Conservation (phyloP, 345 rosid genomes). For the Gossypium sturtianum region DNA sequence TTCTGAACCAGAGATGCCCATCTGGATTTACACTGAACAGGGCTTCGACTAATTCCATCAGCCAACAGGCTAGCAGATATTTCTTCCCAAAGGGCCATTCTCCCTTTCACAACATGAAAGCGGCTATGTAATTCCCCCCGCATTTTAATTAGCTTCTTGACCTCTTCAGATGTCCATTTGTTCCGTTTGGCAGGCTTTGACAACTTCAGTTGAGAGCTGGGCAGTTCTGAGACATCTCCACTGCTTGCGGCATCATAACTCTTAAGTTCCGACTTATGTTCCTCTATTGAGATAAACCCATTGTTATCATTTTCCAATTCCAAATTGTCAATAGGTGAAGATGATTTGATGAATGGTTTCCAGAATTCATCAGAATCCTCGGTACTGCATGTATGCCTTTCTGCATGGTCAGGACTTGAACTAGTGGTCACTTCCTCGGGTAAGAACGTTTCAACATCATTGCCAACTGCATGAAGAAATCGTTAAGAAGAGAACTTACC, state of each 20-base stretch:
- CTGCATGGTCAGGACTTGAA: slow-evolving; percentile 34
- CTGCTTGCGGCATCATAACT: slow-evolving; percentile 31
- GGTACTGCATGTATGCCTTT: slow-evolving; percentile 18
- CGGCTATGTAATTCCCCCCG: slow-evolving; percentile 63
- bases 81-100: slow-evolving; percentile 97
- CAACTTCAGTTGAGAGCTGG: slow-evolving; percentile 38
- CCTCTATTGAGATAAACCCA: slow-evolving; percentile 17
- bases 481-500: neutral
- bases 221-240: slow-evolving; percentile 32
- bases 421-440: slow-evolving; percentile 34
- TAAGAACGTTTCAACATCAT: slow-evolving; percentile 33
- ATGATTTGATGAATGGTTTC: slow-evolving; percentile 46
- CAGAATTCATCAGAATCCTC: slow-evolving; percentile 55
- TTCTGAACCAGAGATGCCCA: slow-evolving; percentile 87
- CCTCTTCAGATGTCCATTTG: slow-evolving; percentile 91
- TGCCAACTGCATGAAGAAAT: slow-evolving; percentile 33
- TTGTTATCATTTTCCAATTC: slow-evolving; percentile 18
- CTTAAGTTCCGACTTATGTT: slow-evolving; percentile 17
- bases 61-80: slow-evolving; percentile 40
- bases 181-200: slow-evolving; percentile 45
- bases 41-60: slow-evolving; percentile 65
- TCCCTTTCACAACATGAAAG: slow-evolving; percentile 75
- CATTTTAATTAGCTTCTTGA: slow-evolving; percentile 62
- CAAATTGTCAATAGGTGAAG: slow-evolving; percentile 32
- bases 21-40: slow-evolving; percentile 82